Evolutionary conservation across 768 basidiomycete species (phyloP).

Genomic region (Floccularia luteovirens): DNA sequence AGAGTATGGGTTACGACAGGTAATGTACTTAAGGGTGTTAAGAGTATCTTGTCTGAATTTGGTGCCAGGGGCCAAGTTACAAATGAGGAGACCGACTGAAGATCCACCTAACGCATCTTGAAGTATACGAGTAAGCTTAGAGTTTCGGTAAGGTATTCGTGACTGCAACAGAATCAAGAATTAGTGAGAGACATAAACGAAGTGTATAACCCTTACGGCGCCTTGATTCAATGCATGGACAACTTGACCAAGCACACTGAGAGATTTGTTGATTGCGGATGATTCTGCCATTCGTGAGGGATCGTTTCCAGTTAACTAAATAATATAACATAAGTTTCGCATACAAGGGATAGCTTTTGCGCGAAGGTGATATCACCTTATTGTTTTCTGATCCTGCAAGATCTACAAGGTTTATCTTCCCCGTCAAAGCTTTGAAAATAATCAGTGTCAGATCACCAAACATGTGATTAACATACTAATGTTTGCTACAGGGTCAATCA

Average conservation of each 20-base stretch:
- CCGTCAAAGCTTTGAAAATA: constrained; percentile 43
- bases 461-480: constrained; percentile 33
- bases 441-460: background rate
- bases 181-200: constrained; percentile 3
- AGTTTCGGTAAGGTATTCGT: constrained; percentile 85
- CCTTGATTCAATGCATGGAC: constrained; percentile 78
- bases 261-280: constrained; percentile 82
- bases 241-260: constrained; percentile 83
- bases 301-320: constrained; percentile 76
- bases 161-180: constrained; percentile 30
- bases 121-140: constrained; percentile 80
- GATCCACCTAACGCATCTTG: constrained; percentile 87
- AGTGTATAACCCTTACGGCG: constrained; percentile 34
- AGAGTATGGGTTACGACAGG: constrained; percentile 11
- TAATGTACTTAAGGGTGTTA: constrained; percentile 88
- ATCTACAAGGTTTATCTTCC: constrained; percentile 83
- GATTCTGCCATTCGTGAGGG: constrained; percentile 84
- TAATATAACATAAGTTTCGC: constrained; percentile 1
- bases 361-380: constrained; percentile 38
- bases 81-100: constrained; percentile 74
- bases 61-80: constrained; percentile 77
- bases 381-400: constrained; percentile 91
- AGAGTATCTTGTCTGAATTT: constrained; percentile 84
- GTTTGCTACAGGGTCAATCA: constrained; percentile 43
- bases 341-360: background rate